Evolutionary conservation across 768 basidiomycete species (phyloP).

Genomic region (Pisolithus sp.): DNA sequence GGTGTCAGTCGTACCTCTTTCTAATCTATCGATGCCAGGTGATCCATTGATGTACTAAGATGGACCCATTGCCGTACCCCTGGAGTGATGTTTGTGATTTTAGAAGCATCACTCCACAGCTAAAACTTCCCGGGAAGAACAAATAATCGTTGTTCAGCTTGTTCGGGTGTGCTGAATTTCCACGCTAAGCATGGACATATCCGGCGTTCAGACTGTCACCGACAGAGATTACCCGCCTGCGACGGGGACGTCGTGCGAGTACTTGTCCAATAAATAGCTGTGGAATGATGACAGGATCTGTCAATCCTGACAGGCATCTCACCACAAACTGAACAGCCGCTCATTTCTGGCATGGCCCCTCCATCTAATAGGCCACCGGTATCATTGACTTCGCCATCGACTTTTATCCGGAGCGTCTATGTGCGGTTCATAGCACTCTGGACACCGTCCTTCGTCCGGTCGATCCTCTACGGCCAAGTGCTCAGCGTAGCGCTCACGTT

Average conservation of each 20-base stretch:
- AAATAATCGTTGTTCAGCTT: too few species aligned
- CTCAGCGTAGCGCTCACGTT: conserved; percentile 4
- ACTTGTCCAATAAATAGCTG: background rate
- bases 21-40: too few species aligned
- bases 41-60: too few species aligned
- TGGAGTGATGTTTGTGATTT: too few species aligned
- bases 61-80: too few species aligned
- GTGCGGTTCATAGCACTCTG: conserved; percentile 1
- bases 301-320: background rate
- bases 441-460: conserved; percentile 4
- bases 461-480: conserved; percentile 2
- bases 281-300: background rate
- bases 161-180: too few species aligned
- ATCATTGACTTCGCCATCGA: conserved; percentile 1
- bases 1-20: too few species aligned
- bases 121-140: too few species aligned
- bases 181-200: too few species aligned
- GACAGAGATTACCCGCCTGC: too few species aligned
- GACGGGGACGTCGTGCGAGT: background rate
- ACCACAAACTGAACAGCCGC: background rate
- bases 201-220: too few species aligned
- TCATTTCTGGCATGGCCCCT: background rate
- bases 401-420: background rate
- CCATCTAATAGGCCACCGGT: background rate
- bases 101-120: too few species aligned